Evolutionary conservation across 2,329 filamentous ascomycete genomes (phyloP), one percentile per base, ranked within the genome.

Genomic region (Aureobasidium sp.): DNA sequence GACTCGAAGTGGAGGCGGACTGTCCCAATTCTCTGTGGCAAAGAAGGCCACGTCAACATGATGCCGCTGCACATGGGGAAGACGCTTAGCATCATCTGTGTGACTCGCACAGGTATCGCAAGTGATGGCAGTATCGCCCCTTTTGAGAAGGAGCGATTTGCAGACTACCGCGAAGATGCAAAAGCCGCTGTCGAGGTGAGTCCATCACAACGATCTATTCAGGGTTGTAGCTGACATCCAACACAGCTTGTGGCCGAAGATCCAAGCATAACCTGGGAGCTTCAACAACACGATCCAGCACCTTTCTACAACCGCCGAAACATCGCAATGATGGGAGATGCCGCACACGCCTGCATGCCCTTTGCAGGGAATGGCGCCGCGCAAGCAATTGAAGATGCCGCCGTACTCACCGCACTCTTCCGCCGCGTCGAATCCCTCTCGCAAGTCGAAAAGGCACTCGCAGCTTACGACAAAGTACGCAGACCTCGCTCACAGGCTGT

Each of bases 351-450:
- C 7, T 64, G 60, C 14, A 64, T 68, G 39, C 48, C 48, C 3
- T 70, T 64, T 41, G 67, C 67, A 3, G 68, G 66, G 3, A 61
- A 69, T 6, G 69, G 69, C 6, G 68, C 65, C 0, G 64, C 65
- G 3, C 66, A 69, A 60, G 65, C 68, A 1, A 62, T 73, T 17
- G 70, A 73, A 54, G 68, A 71, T 47, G 63, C 63, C 1, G 61
- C 66, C 0, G 63, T 70, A 6, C 60, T 70, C 5, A 61, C 63
- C 10, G 57, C 61, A 12, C 59, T 71, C 2, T 62, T 70, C 38
- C n/a, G 40, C 19, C 19, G 35, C 19, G n/a, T 54, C n/a, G 50
- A 50, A 7, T 45, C 53, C 2, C 3, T 25, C 16, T 49, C 51
- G 7, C 50, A 56, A 30, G 51, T 51, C 4, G 55, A 54, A 7